phyloP scores from a whole-genome alignment of 2,329 filamentous ascomycete species.

The Zymoseptoria ardabiliae region DNA sequence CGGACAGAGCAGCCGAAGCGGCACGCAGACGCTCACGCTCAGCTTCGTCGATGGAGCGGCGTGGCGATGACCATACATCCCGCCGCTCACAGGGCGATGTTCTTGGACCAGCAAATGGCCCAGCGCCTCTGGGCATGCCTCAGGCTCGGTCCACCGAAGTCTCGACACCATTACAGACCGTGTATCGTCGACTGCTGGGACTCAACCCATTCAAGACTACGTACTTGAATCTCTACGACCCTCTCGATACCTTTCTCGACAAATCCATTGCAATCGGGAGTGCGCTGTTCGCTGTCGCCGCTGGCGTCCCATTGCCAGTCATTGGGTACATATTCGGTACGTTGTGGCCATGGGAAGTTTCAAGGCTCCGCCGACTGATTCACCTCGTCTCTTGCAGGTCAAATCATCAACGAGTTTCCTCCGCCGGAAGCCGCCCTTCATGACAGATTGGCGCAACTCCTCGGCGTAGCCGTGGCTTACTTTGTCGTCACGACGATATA shows the following conservation, averaged over 20 bases:
- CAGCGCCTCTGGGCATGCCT: neutral
- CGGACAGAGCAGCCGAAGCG: neutral
- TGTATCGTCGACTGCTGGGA: slow-evolving; percentile 32
- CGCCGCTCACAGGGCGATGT: neutral
- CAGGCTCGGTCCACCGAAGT: slow-evolving; percentile 4
- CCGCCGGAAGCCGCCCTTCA: slow-evolving; percentile 39
- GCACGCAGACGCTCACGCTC: neutral
- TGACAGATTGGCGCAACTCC: slow-evolving; percentile 36
- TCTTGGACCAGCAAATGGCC: neutral
- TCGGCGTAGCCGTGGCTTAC: slow-evolving; percentile 41
- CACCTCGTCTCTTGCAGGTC: slow-evolving; percentile 21
- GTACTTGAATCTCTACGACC: slow-evolving; percentile 43
- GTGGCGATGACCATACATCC: neutral
- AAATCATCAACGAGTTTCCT: slow-evolving; percentile 46
- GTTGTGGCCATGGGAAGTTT: neutral
- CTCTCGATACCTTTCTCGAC: slow-evolving; percentile 37
- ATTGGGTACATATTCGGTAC: neutral
- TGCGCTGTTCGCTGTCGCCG: slow-evolving; percentile 32
- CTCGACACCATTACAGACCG: slow-evolving; percentile 3
- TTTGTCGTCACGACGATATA: slow-evolving; percentile 45
- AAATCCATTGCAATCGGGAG: slow-evolving; percentile 30
- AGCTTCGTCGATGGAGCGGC: neutral
- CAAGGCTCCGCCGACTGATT: neutral
- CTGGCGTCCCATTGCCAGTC: slow-evolving; percentile 34
- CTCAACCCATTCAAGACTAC: slow-evolving; percentile 42